Evolutionary conservation across 495 filamentous ascomycete species (phyloP).

Genomic region (Aspergillus indologenus): DNA sequence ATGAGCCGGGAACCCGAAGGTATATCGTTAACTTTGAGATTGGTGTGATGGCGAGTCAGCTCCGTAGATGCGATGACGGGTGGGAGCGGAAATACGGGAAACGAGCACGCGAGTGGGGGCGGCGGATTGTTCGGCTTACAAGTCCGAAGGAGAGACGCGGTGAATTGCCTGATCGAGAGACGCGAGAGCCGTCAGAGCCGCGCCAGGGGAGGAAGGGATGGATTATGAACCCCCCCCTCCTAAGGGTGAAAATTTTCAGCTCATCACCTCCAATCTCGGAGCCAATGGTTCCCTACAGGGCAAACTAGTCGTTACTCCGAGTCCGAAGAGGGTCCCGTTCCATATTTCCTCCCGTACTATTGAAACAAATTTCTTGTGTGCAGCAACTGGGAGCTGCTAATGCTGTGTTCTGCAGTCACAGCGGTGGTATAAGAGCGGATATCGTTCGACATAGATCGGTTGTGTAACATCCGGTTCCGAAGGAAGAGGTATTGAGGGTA

Average conservation of each 20-base stretch:
- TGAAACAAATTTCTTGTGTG: neutral
- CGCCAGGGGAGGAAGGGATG: neutral
- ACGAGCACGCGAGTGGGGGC: neutral
- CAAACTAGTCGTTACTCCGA: constrained; percentile 1
- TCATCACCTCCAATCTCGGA: neutral
- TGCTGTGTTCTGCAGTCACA: no score
- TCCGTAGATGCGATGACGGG: no score
- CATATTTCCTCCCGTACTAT: constrained; percentile 2
- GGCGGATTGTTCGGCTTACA: constrained; percentile 12
- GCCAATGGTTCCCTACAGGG: constrained; percentile 20
- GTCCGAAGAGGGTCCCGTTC: neutral
- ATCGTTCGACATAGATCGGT: no score
- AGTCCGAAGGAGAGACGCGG: constrained; percentile 16
- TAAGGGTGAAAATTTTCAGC: neutral
- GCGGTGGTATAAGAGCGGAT: no score
- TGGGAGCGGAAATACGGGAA: constrained; percentile 16
- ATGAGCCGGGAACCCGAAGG: neutral
- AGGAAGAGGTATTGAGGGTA: no score
- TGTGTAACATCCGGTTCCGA: no score
- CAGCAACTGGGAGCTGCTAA: no score
- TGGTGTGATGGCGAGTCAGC: no score
- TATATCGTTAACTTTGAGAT: no score
- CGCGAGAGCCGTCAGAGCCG: constrained; percentile 12
- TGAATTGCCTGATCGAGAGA: constrained; percentile 21
- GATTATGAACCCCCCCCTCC: neutral